phyloP scores from a whole-genome alignment of 306 rosid genomes.

The Chamaecrista fasciculata region DNA sequence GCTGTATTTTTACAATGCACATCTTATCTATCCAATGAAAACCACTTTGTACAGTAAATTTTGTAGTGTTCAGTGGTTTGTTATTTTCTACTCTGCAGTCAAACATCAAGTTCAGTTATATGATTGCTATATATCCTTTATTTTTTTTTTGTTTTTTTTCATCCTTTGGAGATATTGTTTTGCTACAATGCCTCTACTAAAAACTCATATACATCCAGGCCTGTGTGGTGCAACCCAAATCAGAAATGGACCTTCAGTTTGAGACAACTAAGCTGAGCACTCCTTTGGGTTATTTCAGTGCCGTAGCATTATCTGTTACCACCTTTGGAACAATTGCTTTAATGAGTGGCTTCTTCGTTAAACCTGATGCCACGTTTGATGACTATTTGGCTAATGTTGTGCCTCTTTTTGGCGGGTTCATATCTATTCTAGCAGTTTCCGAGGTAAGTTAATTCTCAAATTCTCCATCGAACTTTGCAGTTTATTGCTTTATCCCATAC shows the following conservation, averaged over 20 bases:
- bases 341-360: constrained; percentile 90
- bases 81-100: background rate
- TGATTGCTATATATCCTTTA: background rate
- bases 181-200: constrained; percentile 4
- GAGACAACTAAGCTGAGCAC: constrained; percentile 78
- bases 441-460: constrained; percentile 52
- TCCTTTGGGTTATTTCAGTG: constrained; percentile 74
- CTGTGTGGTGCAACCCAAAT: constrained; percentile 91
- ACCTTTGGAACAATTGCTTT: constrained; percentile 90
- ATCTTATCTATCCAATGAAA: background rate
- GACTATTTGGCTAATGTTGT: constrained; percentile 75
- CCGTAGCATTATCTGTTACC: constrained; percentile 62
- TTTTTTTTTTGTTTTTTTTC: background rate
- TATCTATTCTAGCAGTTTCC: constrained; percentile 82
- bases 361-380: constrained; percentile 83
- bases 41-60: background rate
- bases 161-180: background rate
- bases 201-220: constrained; percentile 42
- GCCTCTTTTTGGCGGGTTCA: constrained; percentile 86
- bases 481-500: constrained; percentile 21
- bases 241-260: constrained; percentile 89
- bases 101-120: background rate
- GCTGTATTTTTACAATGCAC: background rate
- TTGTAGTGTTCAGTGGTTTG: background rate
- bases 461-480: background rate